Conservation (phyloP, 1,139 yeast species). For the Debaryomyces sp. region DNA sequence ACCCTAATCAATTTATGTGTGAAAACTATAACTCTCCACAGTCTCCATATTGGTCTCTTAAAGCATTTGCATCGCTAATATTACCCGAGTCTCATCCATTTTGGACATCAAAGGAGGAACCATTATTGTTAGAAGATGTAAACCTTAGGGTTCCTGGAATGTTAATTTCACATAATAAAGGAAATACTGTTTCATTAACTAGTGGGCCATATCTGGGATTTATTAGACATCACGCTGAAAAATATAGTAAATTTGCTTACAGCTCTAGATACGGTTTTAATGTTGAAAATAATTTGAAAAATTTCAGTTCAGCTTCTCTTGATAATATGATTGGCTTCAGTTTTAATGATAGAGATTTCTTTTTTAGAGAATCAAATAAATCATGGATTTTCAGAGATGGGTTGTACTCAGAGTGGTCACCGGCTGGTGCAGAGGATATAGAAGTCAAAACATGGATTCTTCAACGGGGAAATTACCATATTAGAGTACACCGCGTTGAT, state of each 20-base stretch:
- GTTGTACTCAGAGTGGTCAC: conserved; percentile 23
- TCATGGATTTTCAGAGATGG: conserved; percentile 14
- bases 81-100: conserved; percentile 19
- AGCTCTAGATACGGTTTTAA: conserved; percentile 29
- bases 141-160: conserved; percentile 15
- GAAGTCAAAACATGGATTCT: conserved; percentile 24
- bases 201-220: conserved; percentile 25
- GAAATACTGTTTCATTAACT: conserved; percentile 24
- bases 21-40: conserved; percentile 29
- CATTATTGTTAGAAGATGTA: conserved; percentile 9
- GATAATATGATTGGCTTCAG: conserved; percentile 22
- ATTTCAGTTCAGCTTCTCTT: conserved; percentile 19
- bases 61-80: conserved; percentile 22
- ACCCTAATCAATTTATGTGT: conserved; percentile 27
- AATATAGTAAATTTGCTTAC: conserved; percentile 32
- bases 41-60: conserved; percentile 32
- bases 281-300: conserved; percentile 18
- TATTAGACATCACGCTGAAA: conserved; percentile 23
- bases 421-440: conserved; percentile 14
- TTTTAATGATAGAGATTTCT: conserved; percentile 11
- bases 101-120: conserved; percentile 16
- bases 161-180: conserved; percentile 21
- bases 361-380: conserved; percentile 11
- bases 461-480: conserved; percentile 21
- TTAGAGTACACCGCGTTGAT: conserved; percentile 21